Base-by-base conservation (phyloP, 2,329 filamentous ascomycete genomes). In the Dothideomycetes sp. region DNA sequence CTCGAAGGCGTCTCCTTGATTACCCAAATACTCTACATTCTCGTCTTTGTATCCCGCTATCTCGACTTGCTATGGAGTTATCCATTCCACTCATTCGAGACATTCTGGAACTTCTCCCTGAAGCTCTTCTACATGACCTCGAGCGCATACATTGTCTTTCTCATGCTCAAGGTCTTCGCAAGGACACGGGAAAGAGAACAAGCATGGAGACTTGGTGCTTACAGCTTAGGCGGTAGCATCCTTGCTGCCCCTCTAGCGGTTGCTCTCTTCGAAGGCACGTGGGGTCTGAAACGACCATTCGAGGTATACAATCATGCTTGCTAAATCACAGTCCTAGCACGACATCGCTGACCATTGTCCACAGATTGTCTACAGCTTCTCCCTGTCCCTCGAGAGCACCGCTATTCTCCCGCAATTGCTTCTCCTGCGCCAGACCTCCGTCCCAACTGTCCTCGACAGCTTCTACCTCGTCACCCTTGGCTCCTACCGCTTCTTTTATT, bases 401-500 rank as follows among this genome's bases (percentile, higher is more conserved):
- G 91, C 84, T 59, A 77, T 95, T 24, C 77, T 96, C 15, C 89
- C 89, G 0, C 89, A 96, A 59, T 79, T 96, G 1, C 75, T 95
- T 4, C 79, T 95, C 32, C 77, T 96, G 11, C 84, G 89, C 44
- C 87, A 95, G 61, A 95, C 89, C n/a, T 87, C 80, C 18, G 86
- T 95, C 0, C 89, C 89, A 0, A 96, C 89, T 36, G 89, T 95
- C 34, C 88, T 96, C 63, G 85, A 94, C 59, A 94, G 85, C n/a
- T 94, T 84, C 65, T 96, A 96, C 62, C 82, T 96, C 40, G 69
- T 91, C 36, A 79, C 86, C 1, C 75, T 95, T 1, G 89, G 88
- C 27, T 81, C 81, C 10, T 96, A 95, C 64, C 84, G 89, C 42
- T 84, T 71, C 36, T 75, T 95, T 45, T 95, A 96, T 63, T 80